Base-by-base conservation (phyloP, 371 early-diverging fungal genomes). In the Syncephalastrum racemosum region DNA sequence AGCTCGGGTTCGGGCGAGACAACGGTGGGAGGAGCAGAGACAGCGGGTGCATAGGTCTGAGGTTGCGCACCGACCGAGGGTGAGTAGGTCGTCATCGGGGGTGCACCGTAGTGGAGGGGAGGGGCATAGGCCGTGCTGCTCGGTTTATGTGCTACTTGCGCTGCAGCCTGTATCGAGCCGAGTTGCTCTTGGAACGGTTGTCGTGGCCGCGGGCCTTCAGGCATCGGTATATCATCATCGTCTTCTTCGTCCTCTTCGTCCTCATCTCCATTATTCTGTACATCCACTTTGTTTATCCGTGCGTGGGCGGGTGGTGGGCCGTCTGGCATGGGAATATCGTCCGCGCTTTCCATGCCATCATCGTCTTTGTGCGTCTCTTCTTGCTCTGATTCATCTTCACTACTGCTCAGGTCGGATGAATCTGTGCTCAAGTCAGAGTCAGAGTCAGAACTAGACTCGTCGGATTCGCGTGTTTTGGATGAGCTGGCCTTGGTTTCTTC, bases 181-280 rank as follows among this genome's bases (percentile, higher is more conserved):
- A 70, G 48, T 53, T 70, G 70, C 19, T 47, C 59, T 46, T 63
- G 60, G 59, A 70, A 70, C 2, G 75, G 73, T 54, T 64, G 62
- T 27, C 64, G 64, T 20, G 79, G 79, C 18, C 73, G 75, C 27
- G 79, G 79, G 0, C 75, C 79, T 48, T 68, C 63, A 23, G 79
- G 79, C 24, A 78, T 55, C 19, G 79, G 79, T 23, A 78, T 74
- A 51, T 73, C 74, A 49, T 71, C 68, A 47, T 73, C 73, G 50
- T 71, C 71, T 49, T 75, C 75, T 16, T 71, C 63, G 1, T 61
- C 60, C 48, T 62, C 69, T 3, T 68, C 58, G 31, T 55, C 65
- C 40, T 45, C 50, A 10, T 63, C 50, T 27, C 46, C 54, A 19
- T 25, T 20, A 18, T 58, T 47, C 15, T 40, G 15, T 27, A 51